A percentile compares a stretch with the other conserved stretches of the same genome.
phyloP scores from a whole-genome alignment of 345 rosid species.

The Sonneratia alba region DNA sequence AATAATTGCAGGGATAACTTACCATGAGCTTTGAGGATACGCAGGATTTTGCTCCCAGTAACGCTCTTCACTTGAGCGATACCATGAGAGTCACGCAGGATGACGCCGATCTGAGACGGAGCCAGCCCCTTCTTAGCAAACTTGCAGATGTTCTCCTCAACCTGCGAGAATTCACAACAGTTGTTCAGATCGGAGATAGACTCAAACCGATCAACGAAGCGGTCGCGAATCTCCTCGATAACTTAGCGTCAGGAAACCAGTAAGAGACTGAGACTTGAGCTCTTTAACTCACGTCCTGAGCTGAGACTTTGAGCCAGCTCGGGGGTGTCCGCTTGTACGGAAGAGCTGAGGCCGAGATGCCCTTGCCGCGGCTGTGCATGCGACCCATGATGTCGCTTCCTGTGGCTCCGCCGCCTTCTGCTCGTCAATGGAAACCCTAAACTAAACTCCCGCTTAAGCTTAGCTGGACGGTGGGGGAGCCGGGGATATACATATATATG shows the following conservation, averaged over 20 bases:
- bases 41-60: conserved; percentile 37
- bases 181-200: neutral
- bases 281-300: conserved; percentile 9
- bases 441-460: neutral
- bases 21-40: conserved; percentile 34
- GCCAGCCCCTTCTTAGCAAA: conserved; percentile 44
- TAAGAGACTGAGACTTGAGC: neutral
- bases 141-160: conserved; percentile 42
- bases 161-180: conserved; percentile 5
- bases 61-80: conserved; percentile 39
- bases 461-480: neutral
- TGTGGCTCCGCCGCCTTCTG: neutral
- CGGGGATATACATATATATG: neutral
- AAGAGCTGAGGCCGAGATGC: conserved; percentile 16
- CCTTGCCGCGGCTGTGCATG: conserved; percentile 20
- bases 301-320: conserved; percentile 20
- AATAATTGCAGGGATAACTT: neutral
- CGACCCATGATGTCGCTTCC: conserved; percentile 14
- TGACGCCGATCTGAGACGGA: conserved; percentile 44
- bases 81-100: conserved; percentile 41
- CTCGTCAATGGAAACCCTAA: conserved; percentile 4
- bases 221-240: neutral
- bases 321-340: conserved; percentile 18
- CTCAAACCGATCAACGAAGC: neutral
- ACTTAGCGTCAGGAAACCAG: neutral